Conservation (phyloP, 805 yeast genomes). For the Wickerhamomyces ciferrii region DNA sequence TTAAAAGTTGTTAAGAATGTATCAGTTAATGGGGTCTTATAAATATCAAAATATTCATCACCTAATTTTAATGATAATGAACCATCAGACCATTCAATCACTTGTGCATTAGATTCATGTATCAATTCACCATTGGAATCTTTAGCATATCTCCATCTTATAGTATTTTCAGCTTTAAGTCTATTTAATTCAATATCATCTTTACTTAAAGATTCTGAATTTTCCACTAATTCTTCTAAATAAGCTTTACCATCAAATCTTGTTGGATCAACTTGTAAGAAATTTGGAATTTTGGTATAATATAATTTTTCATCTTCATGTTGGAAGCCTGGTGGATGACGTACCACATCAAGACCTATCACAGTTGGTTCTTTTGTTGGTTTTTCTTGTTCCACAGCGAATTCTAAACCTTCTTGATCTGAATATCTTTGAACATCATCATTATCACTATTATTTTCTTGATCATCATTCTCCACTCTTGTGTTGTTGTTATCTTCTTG, state of each 20-base stretch:
- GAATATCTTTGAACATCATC: constrained; percentile 25
- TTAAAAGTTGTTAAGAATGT: constrained; percentile 68
- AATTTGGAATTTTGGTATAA: constrained; percentile 73
- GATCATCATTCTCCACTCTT: constrained; percentile 26
- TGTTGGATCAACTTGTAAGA: constrained; percentile 73
- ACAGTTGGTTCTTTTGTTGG: constrained; percentile 25
- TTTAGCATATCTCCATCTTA: constrained; percentile 91
- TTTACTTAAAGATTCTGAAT: constrained; percentile 31
- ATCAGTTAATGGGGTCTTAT: constrained; percentile 59
- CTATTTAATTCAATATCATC: constrained; percentile 57
- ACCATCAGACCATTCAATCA: constrained; percentile 95
- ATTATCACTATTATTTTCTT: constrained; percentile 27
- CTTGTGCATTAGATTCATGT: constrained; percentile 85
- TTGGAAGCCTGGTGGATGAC: constrained; percentile 28
- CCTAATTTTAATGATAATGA: constrained; percentile 82
- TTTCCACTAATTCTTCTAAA: constrained; percentile 41
- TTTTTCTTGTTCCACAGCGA: constrained; percentile 10
- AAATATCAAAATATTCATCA: constrained; percentile 77
- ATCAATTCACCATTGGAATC: constrained; percentile 47
- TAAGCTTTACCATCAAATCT: constrained; percentile 80
- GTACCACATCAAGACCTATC: constrained; percentile 42
- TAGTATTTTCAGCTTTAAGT: constrained; percentile 72
- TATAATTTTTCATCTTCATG: constrained; percentile 32
- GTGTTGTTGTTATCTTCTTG: constrained; percentile 10
- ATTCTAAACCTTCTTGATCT: constrained; percentile 28